Percentiles rank a stretch among this genome's conserved stretches.
Conservation (phyloP, 2,329 filamentous ascomycete species). For the Ophiocordyceps polyrhachis-furcata region DNA sequence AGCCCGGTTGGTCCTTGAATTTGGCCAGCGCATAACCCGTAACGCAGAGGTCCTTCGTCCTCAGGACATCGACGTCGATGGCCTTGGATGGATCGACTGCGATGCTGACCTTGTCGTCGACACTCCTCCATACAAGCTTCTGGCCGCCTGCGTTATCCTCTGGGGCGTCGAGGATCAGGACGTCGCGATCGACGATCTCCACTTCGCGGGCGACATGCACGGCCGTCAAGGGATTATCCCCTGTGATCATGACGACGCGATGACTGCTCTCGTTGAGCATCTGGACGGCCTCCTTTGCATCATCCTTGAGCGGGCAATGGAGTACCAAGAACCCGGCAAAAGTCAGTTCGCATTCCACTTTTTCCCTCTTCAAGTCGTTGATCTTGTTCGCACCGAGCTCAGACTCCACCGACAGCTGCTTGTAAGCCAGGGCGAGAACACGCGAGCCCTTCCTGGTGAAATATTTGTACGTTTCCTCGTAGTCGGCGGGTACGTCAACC, state of each 20-base stretch:
- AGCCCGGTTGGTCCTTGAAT: constrained; percentile 63
- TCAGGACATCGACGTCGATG: constrained; percentile 63
- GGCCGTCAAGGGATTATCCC: constrained; percentile 91
- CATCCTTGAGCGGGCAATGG: constrained; percentile 89
- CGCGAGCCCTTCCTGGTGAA: constrained; percentile 91
- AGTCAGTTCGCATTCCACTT: constrained; percentile 64
- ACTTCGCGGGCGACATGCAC: constrained; percentile 91
- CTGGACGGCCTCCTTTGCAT: constrained; percentile 80
- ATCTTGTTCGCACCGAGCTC: constrained; percentile 73
- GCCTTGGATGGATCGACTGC: constrained; percentile 68
- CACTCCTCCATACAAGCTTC: constrained; percentile 80
- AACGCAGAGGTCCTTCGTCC: constrained; percentile 79
- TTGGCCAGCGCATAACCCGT: constrained; percentile 87
- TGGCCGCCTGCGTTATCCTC: constrained; percentile 71
- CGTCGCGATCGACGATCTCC: constrained; percentile 91
- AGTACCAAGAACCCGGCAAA: constrained; percentile 95
- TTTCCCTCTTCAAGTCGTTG: constrained; percentile 86
- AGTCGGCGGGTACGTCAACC: constrained; percentile 60
- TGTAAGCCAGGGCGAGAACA: constrained; percentile 85
- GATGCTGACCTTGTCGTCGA: constrained; percentile 77
- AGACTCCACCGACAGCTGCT: constrained; percentile 63
- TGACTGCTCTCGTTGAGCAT: constrained; percentile 99
- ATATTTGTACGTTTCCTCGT: constrained; percentile 97
- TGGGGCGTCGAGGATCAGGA: constrained; percentile 84
- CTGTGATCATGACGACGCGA: constrained; percentile 97